Base-by-base conservation (phyloP, 2,329 filamentous ascomycete genomes). In the Stagonosporopsis vannaccii region DNA sequence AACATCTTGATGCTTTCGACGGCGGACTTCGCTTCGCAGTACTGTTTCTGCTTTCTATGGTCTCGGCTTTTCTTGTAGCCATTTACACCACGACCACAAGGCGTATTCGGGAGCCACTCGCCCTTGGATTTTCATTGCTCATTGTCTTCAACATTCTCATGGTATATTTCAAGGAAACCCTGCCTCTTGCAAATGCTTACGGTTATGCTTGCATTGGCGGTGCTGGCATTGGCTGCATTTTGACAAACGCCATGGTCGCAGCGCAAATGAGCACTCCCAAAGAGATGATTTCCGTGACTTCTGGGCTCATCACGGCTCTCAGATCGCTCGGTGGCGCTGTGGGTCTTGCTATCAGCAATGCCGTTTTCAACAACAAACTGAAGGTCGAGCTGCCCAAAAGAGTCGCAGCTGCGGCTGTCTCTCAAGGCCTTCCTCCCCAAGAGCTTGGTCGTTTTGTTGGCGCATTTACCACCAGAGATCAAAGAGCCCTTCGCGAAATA, bases 321-420 rank as follows among this genome's bases (percentile, higher is more conserved):
- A 46, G 43, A 26, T 46, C 43, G 20, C 26, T 46, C 19, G 43
- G 43, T 8, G 43, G 43, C 20, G 32, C 43, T 6, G 12, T 37
- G 15, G 43, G 43, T 26, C 43, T 46, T 32, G 32, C 43, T n/a
- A 36, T 46, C 43, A 46, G 25, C 13, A 36, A 36, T 32, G 23
- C 19, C 30, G 19, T 46, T 15, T 46, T 46, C 43, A 46, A 37
- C n/a, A 46, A 9, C 43, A 46, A 30, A 26, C 43, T 46, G 2
- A 33, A 36, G 19, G 11, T 32, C 7, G 15, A 46, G 19, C 17
- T 46, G 4, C 32, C 32, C 3, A 17, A 15, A 6, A 26, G 22
- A 22, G 22, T 37, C 4, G 32, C 43, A 4, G 32, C 43, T 2
- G 43, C 43, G 13, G 43, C 35, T 19, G 11, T 46, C 20, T 32